A percentile compares a stretch with the other conserved stretches of the same genome.
These are phyloP conservation scores for Boletus huronensis DNA, from an alignment of 768 basidiomycete genomes.

Conservation along the genomic window DNA sequence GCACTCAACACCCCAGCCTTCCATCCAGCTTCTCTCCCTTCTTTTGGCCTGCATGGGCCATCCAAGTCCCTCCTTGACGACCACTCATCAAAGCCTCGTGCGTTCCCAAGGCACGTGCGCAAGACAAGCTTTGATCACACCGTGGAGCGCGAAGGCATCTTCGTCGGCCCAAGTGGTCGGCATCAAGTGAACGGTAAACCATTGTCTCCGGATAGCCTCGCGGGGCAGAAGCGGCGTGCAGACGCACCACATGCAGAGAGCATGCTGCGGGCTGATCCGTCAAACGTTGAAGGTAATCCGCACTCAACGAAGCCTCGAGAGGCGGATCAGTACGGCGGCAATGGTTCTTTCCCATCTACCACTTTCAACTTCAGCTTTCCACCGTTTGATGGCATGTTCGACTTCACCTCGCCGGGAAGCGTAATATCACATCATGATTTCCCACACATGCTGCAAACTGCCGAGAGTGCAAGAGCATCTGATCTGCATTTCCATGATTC, in stretches of 20 bases:
- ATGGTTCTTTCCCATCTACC: constrained; percentile 60
- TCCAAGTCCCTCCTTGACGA: constrained; percentile 34
- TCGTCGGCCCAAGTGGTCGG: constrained; percentile 56
- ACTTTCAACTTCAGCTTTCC: constrained; percentile 73
- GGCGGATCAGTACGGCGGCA: constrained; percentile 39
- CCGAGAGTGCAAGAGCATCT: constrained; percentile 27
- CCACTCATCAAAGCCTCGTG: constrained; percentile 40
- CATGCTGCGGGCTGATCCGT: constrained; percentile 74
- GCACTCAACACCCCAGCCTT: constrained; percentile 47
- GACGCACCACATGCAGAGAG: constrained; percentile 80
- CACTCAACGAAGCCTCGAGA: constrained; percentile 31
- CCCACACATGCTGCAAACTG: constrained; percentile 31
- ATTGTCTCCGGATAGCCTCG: constrained; percentile 55
- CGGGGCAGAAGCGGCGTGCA: constrained; percentile 76
- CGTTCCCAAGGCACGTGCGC: constrained; percentile 81
- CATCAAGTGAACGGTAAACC: constrained; percentile 83
- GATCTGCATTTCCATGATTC: constrained; percentile 33
- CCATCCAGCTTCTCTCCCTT: constrained; percentile 72
- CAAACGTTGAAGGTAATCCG: constrained; percentile 44
- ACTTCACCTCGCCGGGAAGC: constrained; percentile 37
- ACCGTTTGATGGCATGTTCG: constrained; percentile 62
- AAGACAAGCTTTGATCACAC: constrained; percentile 97
- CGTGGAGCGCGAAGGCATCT: constrained; percentile 62
- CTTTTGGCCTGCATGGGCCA: constrained; percentile 62
- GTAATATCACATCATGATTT: constrained; percentile 37